phyloP scores from a whole-genome alignment of 1,139 yeast genomes.

The Lizanozyma gosingica region DNA sequence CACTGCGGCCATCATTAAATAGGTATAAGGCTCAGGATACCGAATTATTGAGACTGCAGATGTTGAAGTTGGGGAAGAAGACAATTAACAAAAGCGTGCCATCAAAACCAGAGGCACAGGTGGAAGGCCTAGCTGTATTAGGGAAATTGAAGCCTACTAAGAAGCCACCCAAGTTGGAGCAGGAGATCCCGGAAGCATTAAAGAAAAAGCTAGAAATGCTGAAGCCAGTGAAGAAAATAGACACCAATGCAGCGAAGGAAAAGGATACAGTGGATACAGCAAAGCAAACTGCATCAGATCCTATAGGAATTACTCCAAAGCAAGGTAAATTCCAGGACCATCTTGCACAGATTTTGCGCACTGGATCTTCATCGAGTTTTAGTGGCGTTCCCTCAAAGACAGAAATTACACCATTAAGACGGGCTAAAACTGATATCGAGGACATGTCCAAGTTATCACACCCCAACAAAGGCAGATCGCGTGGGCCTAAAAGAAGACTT shows the following conservation, averaged over 20 bases:
- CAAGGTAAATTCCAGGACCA: background rate
- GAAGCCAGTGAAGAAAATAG: background rate
- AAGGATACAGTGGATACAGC: background rate
- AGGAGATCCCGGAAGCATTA: conserved; percentile 4
- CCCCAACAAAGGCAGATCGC: conserved; percentile 28
- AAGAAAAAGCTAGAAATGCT: conserved; percentile 1
- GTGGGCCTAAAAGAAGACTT: conserved; percentile 35
- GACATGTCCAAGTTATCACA: conserved; percentile 18
- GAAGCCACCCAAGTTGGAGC: conserved; percentile 4
- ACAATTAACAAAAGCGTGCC: conserved; percentile 5
- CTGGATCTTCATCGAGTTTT: conserved; percentile 4
- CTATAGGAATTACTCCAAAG: background rate
- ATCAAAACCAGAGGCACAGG: conserved; percentile 5
- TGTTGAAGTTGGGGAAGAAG: conserved; percentile 8
- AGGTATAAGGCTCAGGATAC: conserved; percentile 6
- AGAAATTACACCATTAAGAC: background rate
- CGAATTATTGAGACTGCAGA: conserved; percentile 9
- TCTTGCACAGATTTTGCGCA: background rate
- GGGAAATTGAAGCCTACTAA: conserved; percentile 10
- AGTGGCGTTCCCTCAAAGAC: conserved; percentile 3
- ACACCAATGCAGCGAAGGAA: background rate
- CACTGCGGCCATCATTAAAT: conserved; percentile 1
- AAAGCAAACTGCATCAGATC: background rate
- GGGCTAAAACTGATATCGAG: conserved; percentile 4
- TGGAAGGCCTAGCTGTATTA: conserved; percentile 13